Base-by-base conservation (phyloP, 2,329 filamentous ascomycete genomes). In the Neonectria hederae region DNA sequence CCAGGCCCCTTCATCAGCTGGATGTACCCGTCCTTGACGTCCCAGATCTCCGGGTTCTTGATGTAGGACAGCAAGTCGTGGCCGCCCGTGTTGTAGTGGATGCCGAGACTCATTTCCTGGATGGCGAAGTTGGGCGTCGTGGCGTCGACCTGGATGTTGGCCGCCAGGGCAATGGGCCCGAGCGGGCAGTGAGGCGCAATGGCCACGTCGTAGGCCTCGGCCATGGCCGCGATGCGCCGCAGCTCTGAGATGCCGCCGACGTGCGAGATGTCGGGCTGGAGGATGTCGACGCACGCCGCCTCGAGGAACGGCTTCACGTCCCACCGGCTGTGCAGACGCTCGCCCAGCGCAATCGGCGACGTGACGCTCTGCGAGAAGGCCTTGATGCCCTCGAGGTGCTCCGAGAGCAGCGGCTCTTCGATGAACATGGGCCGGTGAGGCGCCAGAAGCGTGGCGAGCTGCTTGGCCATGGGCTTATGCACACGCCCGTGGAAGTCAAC, bases 401-500 rank as follows among this genome's bases (percentile, higher is more conserved):
- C 91, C 1, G 86, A 90, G 0, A 93, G 83, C 2, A 93, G 79
- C 0, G 90, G 90, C 69, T 93, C 91, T 74, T 93, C 91, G 46
- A 94, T 89, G 75, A 93, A 94, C n/a, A 94, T 79, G 0, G 91
- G 91, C 1, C 83, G 83, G 68, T 92, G 84, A 0, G 90, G 90
- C 65, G 90, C 90, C 0, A 94, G 82, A 0, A 85, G 83, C 62
- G 85, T 85, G 1, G 89, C 90, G 2, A 94, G 83, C 69, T 94
- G 91, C 69, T 92, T 92, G 0, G 91, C 91, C 90, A 94, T 94
- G n/a, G 90, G 89, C 65, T 90, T 90, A 77, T 94, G 91, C 0
- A 93, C 81, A 9, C 91, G 86, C 3, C 92, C 92, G 74, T 94
- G 92, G 76, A 94, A 94, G 71, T 94, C 92, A 26, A 94, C 83